Evolutionary conservation across 768 basidiomycete genomes (phyloP), one percentile per base, ranked within the genome.

Genomic region (Neoboletus magnificus): DNA sequence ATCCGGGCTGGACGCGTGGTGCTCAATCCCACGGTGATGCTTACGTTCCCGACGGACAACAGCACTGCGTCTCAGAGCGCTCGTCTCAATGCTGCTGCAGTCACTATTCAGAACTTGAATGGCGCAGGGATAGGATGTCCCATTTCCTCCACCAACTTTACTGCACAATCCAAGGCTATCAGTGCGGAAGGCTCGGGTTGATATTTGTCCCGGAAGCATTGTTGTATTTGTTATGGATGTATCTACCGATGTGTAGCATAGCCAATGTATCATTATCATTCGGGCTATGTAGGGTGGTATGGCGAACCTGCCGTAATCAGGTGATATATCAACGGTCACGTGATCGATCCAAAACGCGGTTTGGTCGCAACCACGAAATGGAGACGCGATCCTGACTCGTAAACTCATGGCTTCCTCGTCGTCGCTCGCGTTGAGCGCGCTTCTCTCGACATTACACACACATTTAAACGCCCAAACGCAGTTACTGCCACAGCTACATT

Each of bases 381-480:
- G 32, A 32, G 56, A 52, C 47, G 48, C 56, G 57, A 56, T 36
- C 32, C 48, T 56, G 57, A 35, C 47, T 52, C 50, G 27, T 33
- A 25, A 56, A 59, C 25, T 16, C 56, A 68, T 68, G 67, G 61
- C 65, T 37, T 70, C 72, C 33, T 67, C 72, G 10, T 62, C 71
- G 55, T 71, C 71, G 55, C 65, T 74, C 56, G 60, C 69, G 32
- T 64, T 91, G 45, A 89, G 86, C 36, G 77, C 85, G 12, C 79
- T 93, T 16, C 78, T 93, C 10, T 83, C 88, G 67, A 86, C 89
- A 22, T 71, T 94, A 27, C 89, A 92, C 60, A 79, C 84, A 3
- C 87, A 90, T 68, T 75, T 93, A 6, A 87, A 89, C 69, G 74
- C 85, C 2, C 92, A 95, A 71, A 91, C 90, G 0, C 86, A 89